Conservation (phyloP, 2,329 filamentous ascomycete genomes). For the Aspergillus sp. region DNA sequence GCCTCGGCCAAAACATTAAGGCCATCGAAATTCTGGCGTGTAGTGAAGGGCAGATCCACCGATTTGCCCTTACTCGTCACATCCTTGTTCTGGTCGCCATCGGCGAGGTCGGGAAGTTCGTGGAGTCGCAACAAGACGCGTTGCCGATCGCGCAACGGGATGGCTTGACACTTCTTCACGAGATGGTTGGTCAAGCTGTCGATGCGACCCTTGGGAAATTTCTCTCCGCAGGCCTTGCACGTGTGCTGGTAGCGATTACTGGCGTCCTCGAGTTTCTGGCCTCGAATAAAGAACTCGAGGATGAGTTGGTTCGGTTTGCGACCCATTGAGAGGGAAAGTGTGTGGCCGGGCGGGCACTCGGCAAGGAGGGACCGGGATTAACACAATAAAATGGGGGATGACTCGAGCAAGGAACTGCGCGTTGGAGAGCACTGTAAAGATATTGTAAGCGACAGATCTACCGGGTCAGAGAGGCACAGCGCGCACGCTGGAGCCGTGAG, state of each 20-base stretch:
- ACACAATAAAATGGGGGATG: neutral
- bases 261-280: slow-evolving; percentile 81
- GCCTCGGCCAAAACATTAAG: slow-evolving; percentile 87
- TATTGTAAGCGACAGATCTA: no score
- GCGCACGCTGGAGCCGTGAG: neutral
- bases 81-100: slow-evolving; percentile 43
- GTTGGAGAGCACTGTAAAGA: neutral
- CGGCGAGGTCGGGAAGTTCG: slow-evolving; percentile 62
- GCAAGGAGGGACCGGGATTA: slow-evolving; percentile 17
- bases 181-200: slow-evolving; percentile 81
- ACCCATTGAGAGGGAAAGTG: slow-evolving; percentile 62
- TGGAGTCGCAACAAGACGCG: slow-evolving; percentile 73
- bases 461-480: neutral
- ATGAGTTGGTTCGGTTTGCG: slow-evolving; percentile 82
- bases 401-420: neutral
- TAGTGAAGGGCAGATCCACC: slow-evolving; percentile 47
- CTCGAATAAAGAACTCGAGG: slow-evolving; percentile 83
- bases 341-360: slow-evolving; percentile 18
- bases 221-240: slow-evolving; percentile 83
- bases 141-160: slow-evolving; percentile 73
- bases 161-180: slow-evolving; percentile 81
- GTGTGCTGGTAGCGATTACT: slow-evolving; percentile 92
- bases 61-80: slow-evolving; percentile 39
- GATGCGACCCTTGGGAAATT: slow-evolving; percentile 85
- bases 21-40: slow-evolving; percentile 70